Evolutionary conservation across 805 yeast genomes (phyloP), one percentile per base, ranked within the genome.

Genomic region (Tetrapisispora namnaoensis): DNA sequence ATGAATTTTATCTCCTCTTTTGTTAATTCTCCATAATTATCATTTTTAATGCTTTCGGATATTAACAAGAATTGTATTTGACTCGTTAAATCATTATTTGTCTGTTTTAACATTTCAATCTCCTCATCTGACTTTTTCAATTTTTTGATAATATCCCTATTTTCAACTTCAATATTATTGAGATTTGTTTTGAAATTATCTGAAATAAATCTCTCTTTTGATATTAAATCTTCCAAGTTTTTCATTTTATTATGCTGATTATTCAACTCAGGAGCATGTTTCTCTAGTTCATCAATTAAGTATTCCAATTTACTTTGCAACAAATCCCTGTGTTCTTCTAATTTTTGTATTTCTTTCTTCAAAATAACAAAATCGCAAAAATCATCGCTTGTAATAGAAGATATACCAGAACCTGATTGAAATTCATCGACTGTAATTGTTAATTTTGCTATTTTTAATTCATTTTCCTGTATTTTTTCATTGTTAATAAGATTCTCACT

Each of bases 51-150:
- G 28, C 79, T 72, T 1, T 85, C 71, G 59, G 85, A 87, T 13
- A 85, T 76, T 36, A 90, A 70, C 32, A 89, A 72, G 45, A 74
- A 76, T 56, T 86, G 86, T 18, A 91, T 74, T 62, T 91, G 98
- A 38, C 80, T 78, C 6, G 91, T 83, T 39, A 90, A 69, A 60
- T 90, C 97, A 30, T 71, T 68, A 39, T 81, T 76, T 55, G 82
- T 78, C 49, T 73, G 76, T 38, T 73, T 71, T 53, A 82, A 61
- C 6, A 76, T 53, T 21, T 71, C 48, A 20, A 67, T 60, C 18
- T 67, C 62, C 2, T 51, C 37, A 63, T 74, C 56, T 59, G 70
- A 55, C 28, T 62, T 59, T 24, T 50, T 48, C 1, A 64, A 35
- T 45, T 56, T 53, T 4, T 44, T 34, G 1, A 53, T 30, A 7